Evolutionary conservation across 2,329 filamentous ascomycete genomes (phyloP), one percentile per base, ranked within the genome.

Genomic region (Botryotinia calthae): DNA sequence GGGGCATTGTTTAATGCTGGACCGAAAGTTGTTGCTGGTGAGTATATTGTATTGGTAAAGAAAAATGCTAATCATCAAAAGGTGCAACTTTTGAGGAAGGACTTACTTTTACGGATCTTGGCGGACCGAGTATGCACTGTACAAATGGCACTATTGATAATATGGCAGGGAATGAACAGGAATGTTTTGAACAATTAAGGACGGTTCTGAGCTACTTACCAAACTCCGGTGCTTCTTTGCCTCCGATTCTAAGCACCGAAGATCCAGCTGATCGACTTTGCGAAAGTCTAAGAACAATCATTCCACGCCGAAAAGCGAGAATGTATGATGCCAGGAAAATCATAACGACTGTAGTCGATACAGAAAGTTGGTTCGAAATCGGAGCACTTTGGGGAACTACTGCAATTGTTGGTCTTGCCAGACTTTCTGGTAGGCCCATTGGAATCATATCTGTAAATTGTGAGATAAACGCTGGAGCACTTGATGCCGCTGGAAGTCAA

Each of bases 131-230:
- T 31, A 86, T 91, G 79, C 89, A 91, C 77, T 90, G 88, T 76
- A 87, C 86, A 1, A 91, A 91, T 73, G 89, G 89, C 0, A 91
- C 89, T 0, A 90, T 91, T 66, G 89, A 91, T 74, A 91, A 91
- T 70, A 82, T 90, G 4, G 89, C 89, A 0, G 82, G 84, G 6
- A 85, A 88, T 73, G 89, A 91, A 78, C 82, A 83, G n/a, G 87
- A 86, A 56, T 89, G 88, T 74, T 90, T 90, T 73, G 85, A 87
- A 76, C 89, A 91, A 78, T 78, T 91, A 6, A 82, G 87, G 1
- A 86, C 84, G 0, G 85, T 91, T 1, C 78, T 91, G 31, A 81
- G 83, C 37, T 91, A 87, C 75, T 81, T 91, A 2, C 89, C 89
- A 1, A 87, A 89, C 74, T 87, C 82, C 46, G 89, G 88, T 0